Evolutionary conservation across 1,284 basidiomycete species (phyloP), one percentile per base, ranked within the genome.

Genomic region (Leccinum holopus): DNA sequence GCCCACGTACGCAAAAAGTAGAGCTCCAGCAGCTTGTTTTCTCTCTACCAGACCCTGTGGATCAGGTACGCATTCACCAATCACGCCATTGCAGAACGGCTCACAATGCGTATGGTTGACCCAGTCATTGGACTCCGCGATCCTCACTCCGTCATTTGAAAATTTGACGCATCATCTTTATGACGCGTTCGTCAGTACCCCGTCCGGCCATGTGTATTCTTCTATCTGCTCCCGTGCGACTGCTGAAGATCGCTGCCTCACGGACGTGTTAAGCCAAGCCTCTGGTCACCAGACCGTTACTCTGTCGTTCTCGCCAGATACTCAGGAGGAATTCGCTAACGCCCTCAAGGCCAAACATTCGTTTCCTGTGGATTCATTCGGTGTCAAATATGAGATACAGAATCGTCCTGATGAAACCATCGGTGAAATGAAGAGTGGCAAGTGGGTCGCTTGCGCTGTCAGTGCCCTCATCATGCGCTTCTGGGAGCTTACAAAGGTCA

Each of bases 381-480:
- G 79, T 52, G 72, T 83, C 59, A 77, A 74, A 60, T 84, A 80
- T 65, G 74, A 77, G 44, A 65, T 82, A 18, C 78, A 81, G 62
- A 75, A 70, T 41, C 70, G 69, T 54, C 76, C 79, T 30, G 75
- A 77, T 12, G 81, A 86, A 72, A 75, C 81, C 21, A 81, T 88
- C 39, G 82, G 81, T 14, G 85, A 88, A 57, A 85, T 91, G 84
- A 84, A 85, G 74, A 89, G 87, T 65, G 85, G 88, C 49, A 89
- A 86, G 65, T 97, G 94, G 94, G 83, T 96, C 44, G 88, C 91
- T 0, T 95, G 95, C 70, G 95, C 95, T 4, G 83, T 84, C 14
- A 82, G 88, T 18, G 87, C 91, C 0, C 81, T 95, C 51, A 84
- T 94, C 58, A 72, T 91, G 61, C 86, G 95, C n/a, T 96, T 97